Percentiles rank a stretch among this genome's conserved stretches.
Evolutionary conservation across 495 filamentous ascomycete genomes (phyloP).

Genomic region (Pseudomonodictys pantanalensis): DNA sequence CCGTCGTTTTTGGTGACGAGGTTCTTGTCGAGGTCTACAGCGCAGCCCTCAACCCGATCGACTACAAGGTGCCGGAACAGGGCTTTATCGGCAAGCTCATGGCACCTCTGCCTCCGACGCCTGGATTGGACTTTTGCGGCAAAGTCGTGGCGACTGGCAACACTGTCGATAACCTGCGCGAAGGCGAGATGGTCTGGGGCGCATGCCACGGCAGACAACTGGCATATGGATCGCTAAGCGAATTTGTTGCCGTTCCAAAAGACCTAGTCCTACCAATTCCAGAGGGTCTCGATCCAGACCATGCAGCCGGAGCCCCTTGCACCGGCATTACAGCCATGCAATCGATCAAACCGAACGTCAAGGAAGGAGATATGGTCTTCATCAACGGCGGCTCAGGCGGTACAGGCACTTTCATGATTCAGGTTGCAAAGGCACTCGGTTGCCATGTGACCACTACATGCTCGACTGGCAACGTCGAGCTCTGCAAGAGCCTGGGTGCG

Average conservation of each 20-base stretch:
- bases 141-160: slow-evolving; percentile 25
- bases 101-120: slow-evolving; percentile 28
- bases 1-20: slow-evolving; percentile 8
- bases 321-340: slow-evolving; percentile 39
- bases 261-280: slow-evolving; percentile 29
- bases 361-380: slow-evolving; percentile 38
- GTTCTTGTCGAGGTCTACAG: slow-evolving; percentile 37
- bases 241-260: slow-evolving; percentile 30
- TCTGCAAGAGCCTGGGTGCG: slow-evolving; percentile 57
- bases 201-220: slow-evolving; percentile 1
- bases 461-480: slow-evolving; percentile 35
- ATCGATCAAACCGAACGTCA: slow-evolving; percentile 29
- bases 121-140: slow-evolving; percentile 39
- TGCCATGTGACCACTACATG: slow-evolving; percentile 39
- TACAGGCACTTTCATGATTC: slow-evolving; percentile 35
- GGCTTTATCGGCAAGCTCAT: slow-evolving; percentile 22
- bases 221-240: slow-evolving; percentile 29
- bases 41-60: slow-evolving; percentile 36
- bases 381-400: slow-evolving; percentile 44
- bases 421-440: slow-evolving; percentile 38
- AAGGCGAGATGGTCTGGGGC: slow-evolving; percentile 41
- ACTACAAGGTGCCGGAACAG: slow-evolving; percentile 38
- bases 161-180: slow-evolving; percentile 12
- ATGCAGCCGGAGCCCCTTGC: slow-evolving; percentile 33
- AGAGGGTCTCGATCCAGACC: slow-evolving; percentile 28